Percentiles rank a stretch among this genome's conserved stretches.
These are phyloP conservation scores for Perkinsus olseni DNA, from an alignment of 169 alveolate species.

Conservation along the genomic window DNA sequence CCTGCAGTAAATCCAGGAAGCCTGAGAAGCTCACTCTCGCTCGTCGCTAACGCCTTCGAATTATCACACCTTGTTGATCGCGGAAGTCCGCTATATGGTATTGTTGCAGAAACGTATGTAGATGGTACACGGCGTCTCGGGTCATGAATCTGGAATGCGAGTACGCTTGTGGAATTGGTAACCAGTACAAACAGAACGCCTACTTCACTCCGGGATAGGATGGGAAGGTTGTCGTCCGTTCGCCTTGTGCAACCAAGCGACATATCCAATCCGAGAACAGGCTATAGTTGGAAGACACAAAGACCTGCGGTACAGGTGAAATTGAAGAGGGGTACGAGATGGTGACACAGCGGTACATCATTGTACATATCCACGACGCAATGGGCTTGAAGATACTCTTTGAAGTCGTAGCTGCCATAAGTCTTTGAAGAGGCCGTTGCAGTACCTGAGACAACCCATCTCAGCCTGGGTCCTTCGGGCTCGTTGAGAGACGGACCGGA, in stretches of 20 bases:
- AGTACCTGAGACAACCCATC: background rate
- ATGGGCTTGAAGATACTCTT: background rate
- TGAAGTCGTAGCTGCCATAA: background rate
- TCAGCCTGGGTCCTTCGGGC: no score
- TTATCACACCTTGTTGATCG: background rate
- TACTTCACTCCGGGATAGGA: background rate
- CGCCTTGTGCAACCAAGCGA: background rate
- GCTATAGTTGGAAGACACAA: background rate
- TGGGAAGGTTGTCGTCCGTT: background rate
- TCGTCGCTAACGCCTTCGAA: background rate
- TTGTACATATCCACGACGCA: background rate
- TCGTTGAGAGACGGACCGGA: no score
- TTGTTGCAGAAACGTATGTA: background rate
- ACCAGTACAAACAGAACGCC: background rate
- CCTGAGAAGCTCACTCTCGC: background rate
- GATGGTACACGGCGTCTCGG: background rate
- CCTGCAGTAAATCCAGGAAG: background rate
- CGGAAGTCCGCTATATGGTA: background rate
- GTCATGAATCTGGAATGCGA: background rate
- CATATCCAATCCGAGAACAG: background rate
- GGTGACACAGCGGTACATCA: background rate
- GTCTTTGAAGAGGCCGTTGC: background rate
- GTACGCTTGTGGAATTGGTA: background rate
- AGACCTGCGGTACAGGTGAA: background rate
- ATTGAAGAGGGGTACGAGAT: background rate